These are phyloP conservation scores for Mycosphaerella sp. DNA, from an alignment of 2,329 filamentous ascomycete genomes.

Conservation along the genomic window DNA sequence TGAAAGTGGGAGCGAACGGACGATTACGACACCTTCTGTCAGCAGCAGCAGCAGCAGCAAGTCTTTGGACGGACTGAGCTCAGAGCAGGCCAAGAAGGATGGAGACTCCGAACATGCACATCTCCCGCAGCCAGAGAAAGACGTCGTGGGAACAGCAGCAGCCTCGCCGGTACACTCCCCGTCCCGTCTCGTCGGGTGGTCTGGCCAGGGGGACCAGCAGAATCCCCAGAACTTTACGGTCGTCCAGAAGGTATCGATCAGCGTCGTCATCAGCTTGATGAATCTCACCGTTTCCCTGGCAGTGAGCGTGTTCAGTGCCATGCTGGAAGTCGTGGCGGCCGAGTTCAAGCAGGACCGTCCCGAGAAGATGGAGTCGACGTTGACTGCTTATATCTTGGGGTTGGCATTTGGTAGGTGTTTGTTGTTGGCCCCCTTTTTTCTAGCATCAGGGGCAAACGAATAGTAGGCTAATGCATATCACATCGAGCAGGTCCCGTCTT, in stretches of 20 bases:
- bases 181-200: conserved; percentile 4
- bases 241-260: conserved; percentile 7
- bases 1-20: neutral
- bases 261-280: conserved; percentile 10
- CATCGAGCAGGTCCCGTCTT: conserved; percentile 41
- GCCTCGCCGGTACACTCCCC: neutral
- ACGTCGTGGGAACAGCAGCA: conserved; percentile 4
- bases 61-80: neutral
- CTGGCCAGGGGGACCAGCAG: conserved; percentile 2
- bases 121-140: neutral
- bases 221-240: conserved; percentile 11
- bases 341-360: neutral
- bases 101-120: neutral
- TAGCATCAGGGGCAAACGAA: no score
- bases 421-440: no score
- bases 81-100: neutral
- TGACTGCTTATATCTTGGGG: conserved; percentile 14
- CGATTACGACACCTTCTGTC: neutral
- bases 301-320: conserved; percentile 13
- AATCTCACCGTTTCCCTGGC: conserved; percentile 16
- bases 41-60: neutral
- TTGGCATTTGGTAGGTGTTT: conserved; percentile 12
- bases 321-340: neutral
- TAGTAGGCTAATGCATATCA: neutral
- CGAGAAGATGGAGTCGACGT: conserved; percentile 1